These are phyloP conservation scores for Pseudogymnoascus sp. DNA, from an alignment of 2,329 filamentous ascomycete species.

Conservation along the genomic window DNA sequence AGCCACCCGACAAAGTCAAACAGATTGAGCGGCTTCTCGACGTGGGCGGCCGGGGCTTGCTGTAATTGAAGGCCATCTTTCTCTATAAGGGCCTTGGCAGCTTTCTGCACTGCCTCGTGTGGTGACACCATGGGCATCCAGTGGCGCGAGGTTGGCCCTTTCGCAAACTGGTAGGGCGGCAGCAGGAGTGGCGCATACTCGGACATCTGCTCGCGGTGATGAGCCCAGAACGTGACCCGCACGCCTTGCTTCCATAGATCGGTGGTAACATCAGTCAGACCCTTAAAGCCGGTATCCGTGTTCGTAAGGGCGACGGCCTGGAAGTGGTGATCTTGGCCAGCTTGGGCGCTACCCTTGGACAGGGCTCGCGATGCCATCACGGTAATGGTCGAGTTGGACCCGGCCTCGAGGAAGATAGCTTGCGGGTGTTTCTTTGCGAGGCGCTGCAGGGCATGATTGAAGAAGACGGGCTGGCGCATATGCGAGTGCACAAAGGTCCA, in stretches of 20 bases:
- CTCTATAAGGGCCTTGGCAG: not conserved
- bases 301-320: conserved; percentile 23
- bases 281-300: conserved; percentile 13
- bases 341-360: not conserved
- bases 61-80: not conserved
- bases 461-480: conserved; percentile 26
- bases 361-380: conserved; percentile 29
- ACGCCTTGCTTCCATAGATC: conserved; percentile 28
- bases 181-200: conserved; percentile 21
- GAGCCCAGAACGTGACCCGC: conserved; percentile 26
- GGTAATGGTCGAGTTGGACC: conserved; percentile 25
- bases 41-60: not conserved
- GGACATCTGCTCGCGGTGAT: conserved; percentile 21
- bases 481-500: conserved; percentile 10
- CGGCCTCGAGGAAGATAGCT: conserved; percentile 31
- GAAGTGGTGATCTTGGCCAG: conserved; percentile 15
- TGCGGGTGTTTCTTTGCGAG: conserved; percentile 17
- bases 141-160: conserved; percentile 20
- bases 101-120: conserved; percentile 6
- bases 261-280: conserved; percentile 22
- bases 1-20: not conserved
- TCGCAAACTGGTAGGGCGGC: conserved; percentile 32
- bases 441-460: conserved; percentile 23
- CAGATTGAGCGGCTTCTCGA: not conserved
- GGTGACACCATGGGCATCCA: conserved; percentile 21